Evolutionary conservation across 2,329 filamentous ascomycete genomes (phyloP).

Genomic region (Colletotrichum cereale): DNA sequence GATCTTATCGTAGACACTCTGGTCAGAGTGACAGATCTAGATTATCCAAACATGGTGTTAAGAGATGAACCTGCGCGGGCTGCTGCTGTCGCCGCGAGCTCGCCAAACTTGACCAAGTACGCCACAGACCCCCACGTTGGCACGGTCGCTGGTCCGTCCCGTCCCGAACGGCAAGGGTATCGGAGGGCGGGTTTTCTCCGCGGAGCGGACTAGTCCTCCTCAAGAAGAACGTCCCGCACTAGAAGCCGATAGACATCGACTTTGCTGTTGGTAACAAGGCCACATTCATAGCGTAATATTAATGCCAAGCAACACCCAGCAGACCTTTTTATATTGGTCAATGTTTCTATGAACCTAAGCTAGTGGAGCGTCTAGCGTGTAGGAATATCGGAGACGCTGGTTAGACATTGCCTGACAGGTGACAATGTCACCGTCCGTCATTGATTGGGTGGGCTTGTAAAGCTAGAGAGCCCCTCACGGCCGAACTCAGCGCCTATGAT

Average conservation of each 20-base stretch:
- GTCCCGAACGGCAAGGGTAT: neutral
- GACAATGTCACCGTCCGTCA: too few species aligned
- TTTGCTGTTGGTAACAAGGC: too few species aligned
- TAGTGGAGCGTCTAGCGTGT: neutral
- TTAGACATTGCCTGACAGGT: neutral
- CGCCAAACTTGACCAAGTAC: constrained; percentile 1
- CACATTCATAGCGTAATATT: neutral
- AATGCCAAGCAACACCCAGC: neutral
- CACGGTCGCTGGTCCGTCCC: neutral
- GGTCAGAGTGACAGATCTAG: neutral
- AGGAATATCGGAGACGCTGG: neutral
- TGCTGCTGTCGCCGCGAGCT: neutral
- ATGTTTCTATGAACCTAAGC: neutral
- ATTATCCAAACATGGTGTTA: neutral
- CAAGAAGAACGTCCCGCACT: neutral
- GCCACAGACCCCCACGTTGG: neutral
- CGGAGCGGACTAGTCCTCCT: neutral
- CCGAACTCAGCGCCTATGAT: too few species aligned
- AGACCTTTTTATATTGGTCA: neutral
- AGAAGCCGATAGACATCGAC: neutral
- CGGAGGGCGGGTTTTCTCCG: neutral
- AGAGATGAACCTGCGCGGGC: neutral
- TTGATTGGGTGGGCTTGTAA: too few species aligned
- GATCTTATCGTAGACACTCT: too few species aligned
- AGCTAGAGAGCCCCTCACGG: too few species aligned